Base-by-base conservation (phyloP, 306 rosid genomes). In the Hippophae tibetana region DNA sequence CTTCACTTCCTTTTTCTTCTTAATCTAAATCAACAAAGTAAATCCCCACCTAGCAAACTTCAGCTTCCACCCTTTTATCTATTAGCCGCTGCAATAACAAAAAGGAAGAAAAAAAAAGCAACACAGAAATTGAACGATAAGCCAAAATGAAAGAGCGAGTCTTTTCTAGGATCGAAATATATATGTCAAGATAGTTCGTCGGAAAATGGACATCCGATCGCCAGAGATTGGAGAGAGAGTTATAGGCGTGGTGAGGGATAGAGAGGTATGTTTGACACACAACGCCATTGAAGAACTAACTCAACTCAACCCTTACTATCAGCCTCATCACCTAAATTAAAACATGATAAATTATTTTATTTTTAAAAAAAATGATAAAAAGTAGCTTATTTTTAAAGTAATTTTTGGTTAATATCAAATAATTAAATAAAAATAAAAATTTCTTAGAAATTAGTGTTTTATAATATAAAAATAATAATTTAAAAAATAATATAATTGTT, bases 221-320 rank as follows among this genome's bases (percentile, higher is more conserved):
- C 55, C 59, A 60, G 38, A 61, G 47, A 7, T 13, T 9, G 46
- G 13, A 47, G 61, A 71, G 64, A 50, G 56, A 54, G 69, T 60
- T 43, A 52, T 12, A 54, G 52, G 56, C 46, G 27, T 44, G 66
- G 53, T 46, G 38, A 4, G 38, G 47, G 27, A 62, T 31, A 31
- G 66, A 63, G 42, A 57, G 60, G 68, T 66, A 41, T 23, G 79
- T 27, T 51, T 23, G 73, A 73, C 74, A 68, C 53, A 80, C 81
- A 82, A 76, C 71, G 78, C 78, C 87, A 74, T 75, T 70, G 76
- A 76, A 59, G 80, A 74, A 70, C 74, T 48, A 69, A 65, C 78
- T 61, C 65, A 66, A 69, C 49, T 72, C 76, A 31, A 31, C 47
- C 70, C 57, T 67, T 31, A 2, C 38, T 48, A 56, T 74, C 81